Evolutionary conservation across 202 grass and related monocot species (phyloP).

Genomic region (Zizania palustris): DNA sequence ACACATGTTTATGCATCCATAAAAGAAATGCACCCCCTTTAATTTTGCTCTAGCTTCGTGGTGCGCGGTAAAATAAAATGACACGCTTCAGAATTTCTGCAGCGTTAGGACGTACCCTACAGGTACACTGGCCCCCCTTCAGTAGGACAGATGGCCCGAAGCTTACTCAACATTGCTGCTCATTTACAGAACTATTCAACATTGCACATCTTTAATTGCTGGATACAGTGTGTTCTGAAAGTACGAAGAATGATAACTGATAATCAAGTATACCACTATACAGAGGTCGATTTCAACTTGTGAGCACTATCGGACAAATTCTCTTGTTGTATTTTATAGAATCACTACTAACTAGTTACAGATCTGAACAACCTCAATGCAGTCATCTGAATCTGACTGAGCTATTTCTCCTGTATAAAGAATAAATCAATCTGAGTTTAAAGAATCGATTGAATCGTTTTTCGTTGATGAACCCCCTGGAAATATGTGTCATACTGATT

Average conservation of each 20-base stretch:
- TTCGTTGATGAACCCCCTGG: not conserved
- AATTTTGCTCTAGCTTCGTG: no score
- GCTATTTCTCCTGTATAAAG: slow-evolving; percentile 5
- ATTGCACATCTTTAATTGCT: no score
- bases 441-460: slow-evolving; percentile 34
- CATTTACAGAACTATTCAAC: no score
- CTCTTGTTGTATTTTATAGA: slow-evolving; percentile 13
- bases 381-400: not conserved
- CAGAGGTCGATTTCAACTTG: not conserved
- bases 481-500: slow-evolving; percentile 28
- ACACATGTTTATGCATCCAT: no score
- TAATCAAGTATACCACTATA: slow-evolving; percentile 12
- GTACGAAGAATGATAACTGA: slow-evolving; percentile 8
- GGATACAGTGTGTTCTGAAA: not conserved
- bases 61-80: no score
- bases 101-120: no score
- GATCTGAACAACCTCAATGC: not conserved
- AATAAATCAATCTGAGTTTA: slow-evolving; percentile 25
- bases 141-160: not conserved
- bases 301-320: slow-evolving; percentile 2
- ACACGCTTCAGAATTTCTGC: not conserved
- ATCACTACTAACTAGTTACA: slow-evolving; percentile 1
- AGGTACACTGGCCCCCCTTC: not conserved
- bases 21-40: no score
- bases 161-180: not conserved